A percentile compares a stretch with the other conserved stretches of the same genome.
phyloP scores from a whole-genome alignment of 805 yeast genomes.

The Zygoascus bituminiphila region DNA sequence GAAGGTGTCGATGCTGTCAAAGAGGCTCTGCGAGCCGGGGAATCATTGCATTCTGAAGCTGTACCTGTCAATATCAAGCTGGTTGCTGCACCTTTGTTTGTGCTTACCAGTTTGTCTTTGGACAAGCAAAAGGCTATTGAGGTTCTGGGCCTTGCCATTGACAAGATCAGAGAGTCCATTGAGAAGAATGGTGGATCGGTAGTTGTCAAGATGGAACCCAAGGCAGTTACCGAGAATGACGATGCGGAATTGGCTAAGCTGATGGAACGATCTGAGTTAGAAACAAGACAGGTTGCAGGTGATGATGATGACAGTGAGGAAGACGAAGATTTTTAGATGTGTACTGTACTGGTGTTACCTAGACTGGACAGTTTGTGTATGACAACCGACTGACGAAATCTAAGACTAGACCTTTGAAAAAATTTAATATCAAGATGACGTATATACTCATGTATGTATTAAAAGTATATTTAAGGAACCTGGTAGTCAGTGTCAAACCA shows the following conservation, averaged over 20 bases:
- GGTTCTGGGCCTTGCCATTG: conserved; percentile 69
- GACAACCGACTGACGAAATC: no score
- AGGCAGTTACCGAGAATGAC: conserved; percentile 97
- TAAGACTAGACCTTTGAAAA: background rate
- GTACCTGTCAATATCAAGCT: conserved; percentile 87
- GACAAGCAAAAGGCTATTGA: conserved; percentile 87
- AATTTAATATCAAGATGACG: background rate
- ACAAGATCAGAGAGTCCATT: conserved; percentile 62
- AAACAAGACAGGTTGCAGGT: conserved; percentile 75
- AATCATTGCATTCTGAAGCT: conserved; percentile 69
- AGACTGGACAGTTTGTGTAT: no score
- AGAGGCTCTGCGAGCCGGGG: conserved; percentile 80
- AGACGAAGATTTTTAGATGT: conserved; percentile 18
- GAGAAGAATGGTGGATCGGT: conserved; percentile 73
- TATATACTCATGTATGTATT: background rate
- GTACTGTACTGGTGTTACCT: no score
- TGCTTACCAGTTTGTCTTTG: conserved; percentile 82
- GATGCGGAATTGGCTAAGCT: conserved; percentile 96
- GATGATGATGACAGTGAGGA: conserved; percentile 55
- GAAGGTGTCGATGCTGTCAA: conserved; percentile 98
- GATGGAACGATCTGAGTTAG: conserved; percentile 87
- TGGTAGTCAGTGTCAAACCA: background rate
- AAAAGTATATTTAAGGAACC: background rate
- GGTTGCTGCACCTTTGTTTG: conserved; percentile 96
- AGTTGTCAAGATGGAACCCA: conserved; percentile 94